phyloP scores from a whole-genome alignment of 257 asterid genomes.

The Lycium ferocissimum region DNA sequence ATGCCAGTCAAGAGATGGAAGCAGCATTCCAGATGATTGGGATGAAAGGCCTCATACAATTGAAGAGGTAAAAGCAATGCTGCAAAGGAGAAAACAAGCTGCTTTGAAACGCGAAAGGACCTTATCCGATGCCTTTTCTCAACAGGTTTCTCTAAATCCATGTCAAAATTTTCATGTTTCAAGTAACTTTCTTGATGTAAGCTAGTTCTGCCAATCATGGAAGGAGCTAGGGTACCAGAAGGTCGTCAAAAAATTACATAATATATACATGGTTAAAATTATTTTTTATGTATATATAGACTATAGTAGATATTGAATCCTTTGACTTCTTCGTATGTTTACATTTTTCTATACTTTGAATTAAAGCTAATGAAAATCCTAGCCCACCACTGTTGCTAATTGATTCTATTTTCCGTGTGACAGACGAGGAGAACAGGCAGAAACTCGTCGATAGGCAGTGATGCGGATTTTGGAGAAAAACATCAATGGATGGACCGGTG shows the following conservation, averaged over 20 bases:
- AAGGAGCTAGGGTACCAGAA: no score
- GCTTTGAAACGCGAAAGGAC: conserved; percentile 39
- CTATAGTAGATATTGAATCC: no score
- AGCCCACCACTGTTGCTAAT: no score
- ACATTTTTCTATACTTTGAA: no score
- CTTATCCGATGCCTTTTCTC: conserved; percentile 42
- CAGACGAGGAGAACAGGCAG: conserved; percentile 42
- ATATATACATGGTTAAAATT: no score
- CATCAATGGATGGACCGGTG: conserved; percentile 41
- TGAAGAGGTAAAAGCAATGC: conserved; percentile 47
- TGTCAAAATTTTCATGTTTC: neutral
- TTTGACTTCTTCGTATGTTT: no score
- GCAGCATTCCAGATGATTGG: conserved; percentile 48
- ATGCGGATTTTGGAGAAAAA: conserved; percentile 41
- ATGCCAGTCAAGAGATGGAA: conserved; percentile 43
- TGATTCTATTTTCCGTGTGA: neutral
- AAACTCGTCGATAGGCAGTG: conserved; percentile 45
- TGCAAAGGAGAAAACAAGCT: conserved; percentile 37
- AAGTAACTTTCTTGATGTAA: neutral
- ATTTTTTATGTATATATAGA: no score
- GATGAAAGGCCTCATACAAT: conserved; percentile 46
- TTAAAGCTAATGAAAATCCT: no score
- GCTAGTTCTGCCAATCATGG: neutral
- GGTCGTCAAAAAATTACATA: no score
- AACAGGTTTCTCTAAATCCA: conserved; percentile 39